Evolutionary conservation across 2,329 filamentous ascomycete species (phyloP).

Genomic region (Clarireedia homoeocarpa): DNA sequence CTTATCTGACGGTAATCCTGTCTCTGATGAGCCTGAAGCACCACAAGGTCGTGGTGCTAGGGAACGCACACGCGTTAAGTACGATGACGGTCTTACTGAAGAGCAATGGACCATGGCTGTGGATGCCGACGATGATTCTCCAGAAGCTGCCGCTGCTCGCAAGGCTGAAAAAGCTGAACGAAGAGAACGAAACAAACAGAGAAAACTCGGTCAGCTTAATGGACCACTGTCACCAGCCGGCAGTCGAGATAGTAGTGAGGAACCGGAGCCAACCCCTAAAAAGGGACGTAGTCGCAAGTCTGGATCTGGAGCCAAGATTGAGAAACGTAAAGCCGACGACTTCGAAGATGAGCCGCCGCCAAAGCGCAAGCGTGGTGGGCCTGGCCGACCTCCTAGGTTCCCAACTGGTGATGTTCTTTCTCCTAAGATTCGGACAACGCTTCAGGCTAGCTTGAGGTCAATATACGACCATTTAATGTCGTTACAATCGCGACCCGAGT

Average conservation of each 20-base stretch:
- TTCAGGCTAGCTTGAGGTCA: constrained; percentile 71
- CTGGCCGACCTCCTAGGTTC: constrained; percentile 55
- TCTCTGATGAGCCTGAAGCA: constrained; percentile 72
- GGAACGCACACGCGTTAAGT: constrained; percentile 88
- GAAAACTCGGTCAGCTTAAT: constrained; percentile 36
- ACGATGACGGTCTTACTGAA: constrained; percentile 95
- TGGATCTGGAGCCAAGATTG: constrained; percentile 48
- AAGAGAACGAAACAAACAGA: constrained; percentile 68
- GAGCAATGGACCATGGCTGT: constrained; percentile 99
- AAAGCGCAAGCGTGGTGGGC: constrained; percentile 70
- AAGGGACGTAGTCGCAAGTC: constrained; percentile 75
- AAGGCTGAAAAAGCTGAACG: constrained; percentile 81
- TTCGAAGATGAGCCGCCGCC: constrained; percentile 68
- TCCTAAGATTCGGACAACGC: constrained; percentile 60
- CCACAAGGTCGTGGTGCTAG: constrained; percentile 80
- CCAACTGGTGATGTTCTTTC: constrained; percentile 50
- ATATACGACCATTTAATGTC: constrained; percentile 77
- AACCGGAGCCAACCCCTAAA: constrained; percentile 63
- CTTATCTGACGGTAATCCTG: constrained; percentile 73
- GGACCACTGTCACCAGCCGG: constrained; percentile 51
- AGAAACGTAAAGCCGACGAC: constrained; percentile 77
- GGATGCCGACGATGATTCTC: constrained; percentile 89
- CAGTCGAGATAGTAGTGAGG: constrained; percentile 80
- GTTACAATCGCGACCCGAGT: constrained; percentile 26
- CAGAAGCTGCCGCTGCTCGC: constrained; percentile 85